Evolutionary conservation across 805 yeast genomes (phyloP), one percentile per base, ranked within the genome.

Genomic region (Candida vaughaniae): DNA sequence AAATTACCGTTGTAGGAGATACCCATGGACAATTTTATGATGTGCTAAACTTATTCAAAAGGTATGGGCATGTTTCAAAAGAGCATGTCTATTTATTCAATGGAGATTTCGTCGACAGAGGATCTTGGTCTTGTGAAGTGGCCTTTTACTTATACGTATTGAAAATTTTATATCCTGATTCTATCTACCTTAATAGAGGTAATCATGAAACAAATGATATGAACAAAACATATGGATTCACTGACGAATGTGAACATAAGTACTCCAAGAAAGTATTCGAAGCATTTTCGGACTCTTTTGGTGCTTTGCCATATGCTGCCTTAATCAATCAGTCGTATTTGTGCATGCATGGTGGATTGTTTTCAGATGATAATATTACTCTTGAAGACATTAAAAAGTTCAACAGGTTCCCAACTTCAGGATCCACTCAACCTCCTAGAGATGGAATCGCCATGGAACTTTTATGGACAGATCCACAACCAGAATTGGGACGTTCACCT

Each of bases 51-150:
- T 72, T 93, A 36, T 91, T 93, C 60, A 60, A 73, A 22, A 71
- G 57, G 29, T 90, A 80, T 54, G 98, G 98, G 11, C 62, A 70
- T 49, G 95, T 91, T 0, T 55, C 70, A 3, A 66, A 71, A 2
- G 60, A 65, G 3, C 97, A 90, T 56, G 72, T 80, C 4, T 93
- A 86, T 56, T 62, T 93, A 32, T 91, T 93, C 69, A 93, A 93
- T 54, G 99, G 99, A 29, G 99, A 93, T 63, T 91, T 93, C 63
- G 99, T 93, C 3, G 99, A 93, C 59, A 75, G 99, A 54, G 99
- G 99, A 5, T 85, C 95, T 12, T 91, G 99, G 98, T 88, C 97
- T 3, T 86, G 95, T 55, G 99, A 93, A 58, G 95, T 93, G 31
- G 96, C 96, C 2, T 64, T 93, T 31, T 68, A 84, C 20, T 71